Conservation (phyloP, 805 yeast genomes). For the Wickerhamiella musiphila region DNA sequence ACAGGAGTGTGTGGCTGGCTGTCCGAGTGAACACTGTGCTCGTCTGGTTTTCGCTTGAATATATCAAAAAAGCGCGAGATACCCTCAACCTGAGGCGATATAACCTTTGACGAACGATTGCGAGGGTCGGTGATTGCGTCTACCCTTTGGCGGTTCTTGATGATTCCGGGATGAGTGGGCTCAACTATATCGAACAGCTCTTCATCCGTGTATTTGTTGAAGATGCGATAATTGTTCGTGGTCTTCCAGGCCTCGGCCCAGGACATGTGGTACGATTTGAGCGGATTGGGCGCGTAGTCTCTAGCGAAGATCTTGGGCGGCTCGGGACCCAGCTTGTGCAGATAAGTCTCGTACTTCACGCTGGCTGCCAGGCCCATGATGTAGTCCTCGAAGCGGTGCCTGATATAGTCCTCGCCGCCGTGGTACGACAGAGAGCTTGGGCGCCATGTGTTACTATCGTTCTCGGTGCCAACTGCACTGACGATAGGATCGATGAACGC, state of each 20-base stretch:
- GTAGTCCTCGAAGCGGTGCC: constrained; percentile 84
- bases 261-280: constrained; percentile 26
- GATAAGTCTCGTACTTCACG: constrained; percentile 49
- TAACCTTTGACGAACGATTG: not conserved
- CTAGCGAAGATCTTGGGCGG: constrained; percentile 18
- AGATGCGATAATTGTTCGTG: constrained; percentile 38
- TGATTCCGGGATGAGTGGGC: constrained; percentile 19
- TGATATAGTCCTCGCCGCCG: constrained; percentile 76
- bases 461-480: constrained; percentile 29
- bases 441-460: constrained; percentile 25
- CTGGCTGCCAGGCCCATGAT: constrained; percentile 57
- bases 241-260: constrained; percentile 38
- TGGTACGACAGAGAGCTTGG: constrained; percentile 32
- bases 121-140: constrained; percentile 5
- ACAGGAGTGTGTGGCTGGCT: not conserved
- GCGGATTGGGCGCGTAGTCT: constrained; percentile 21
- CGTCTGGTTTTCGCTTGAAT: not conserved
- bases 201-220: constrained; percentile 43
- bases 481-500: constrained; percentile 51
- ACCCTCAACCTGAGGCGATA: not conserved
- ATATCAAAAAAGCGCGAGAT: not conserved
- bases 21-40: not conserved
- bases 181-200: constrained; percentile 48
- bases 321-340: constrained; percentile 25
- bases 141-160: constrained; percentile 4